A percentile compares a stretch with the other conserved stretches of the same genome.
These are phyloP conservation scores for Colletotrichum sojae DNA, from an alignment of 2,329 filamentous ascomycete genomes.

Conservation along the genomic window DNA sequence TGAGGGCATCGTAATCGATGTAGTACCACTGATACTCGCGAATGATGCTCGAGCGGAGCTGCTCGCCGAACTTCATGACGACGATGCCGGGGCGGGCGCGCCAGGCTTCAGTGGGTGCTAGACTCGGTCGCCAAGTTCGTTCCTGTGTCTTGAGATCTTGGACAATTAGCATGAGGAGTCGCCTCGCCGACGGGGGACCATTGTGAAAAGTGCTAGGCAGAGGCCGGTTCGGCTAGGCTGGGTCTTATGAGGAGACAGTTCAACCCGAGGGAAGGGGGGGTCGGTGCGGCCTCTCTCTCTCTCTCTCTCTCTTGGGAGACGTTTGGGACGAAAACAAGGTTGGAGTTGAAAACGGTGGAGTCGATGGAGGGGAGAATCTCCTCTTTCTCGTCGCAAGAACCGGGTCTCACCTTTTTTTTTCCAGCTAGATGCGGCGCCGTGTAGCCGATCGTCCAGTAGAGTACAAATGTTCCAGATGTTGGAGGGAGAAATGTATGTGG, in stretches of 20 bases:
- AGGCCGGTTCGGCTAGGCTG: background rate
- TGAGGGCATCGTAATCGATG: slow-evolving; percentile 96
- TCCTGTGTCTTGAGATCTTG: slow-evolving; percentile 63
- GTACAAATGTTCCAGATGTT: slow-evolving; percentile 18
- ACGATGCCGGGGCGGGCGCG: slow-evolving; percentile 65
- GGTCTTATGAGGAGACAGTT: background rate
- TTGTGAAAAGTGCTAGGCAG: slow-evolving; percentile 4
- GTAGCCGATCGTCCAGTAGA: slow-evolving; percentile 12
- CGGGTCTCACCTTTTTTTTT: slow-evolving; percentile 30
- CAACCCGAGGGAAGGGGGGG: background rate
- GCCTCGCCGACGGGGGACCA: slow-evolving; percentile 21
- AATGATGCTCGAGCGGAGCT: slow-evolving; percentile 95
- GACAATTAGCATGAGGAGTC: slow-evolving; percentile 64
- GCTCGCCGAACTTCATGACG: slow-evolving; percentile 92
- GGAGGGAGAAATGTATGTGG: slow-evolving; percentile 2
- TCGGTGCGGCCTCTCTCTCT: too few species aligned
- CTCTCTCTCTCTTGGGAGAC: too few species aligned
- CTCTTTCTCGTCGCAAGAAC: slow-evolving; percentile 5
- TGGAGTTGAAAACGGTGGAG: slow-evolving; percentile 12
- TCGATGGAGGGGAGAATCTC: background rate
- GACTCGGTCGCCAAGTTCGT: slow-evolving; percentile 57
- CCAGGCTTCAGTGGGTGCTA: slow-evolving; percentile 45
- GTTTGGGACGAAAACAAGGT: too few species aligned
- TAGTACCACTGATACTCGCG: slow-evolving; percentile 99
- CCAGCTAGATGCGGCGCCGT: slow-evolving; percentile 10